Base-by-base conservation (phyloP, 2,329 filamentous ascomycete genomes). In the Calonectria pseudoreteaudii region DNA sequence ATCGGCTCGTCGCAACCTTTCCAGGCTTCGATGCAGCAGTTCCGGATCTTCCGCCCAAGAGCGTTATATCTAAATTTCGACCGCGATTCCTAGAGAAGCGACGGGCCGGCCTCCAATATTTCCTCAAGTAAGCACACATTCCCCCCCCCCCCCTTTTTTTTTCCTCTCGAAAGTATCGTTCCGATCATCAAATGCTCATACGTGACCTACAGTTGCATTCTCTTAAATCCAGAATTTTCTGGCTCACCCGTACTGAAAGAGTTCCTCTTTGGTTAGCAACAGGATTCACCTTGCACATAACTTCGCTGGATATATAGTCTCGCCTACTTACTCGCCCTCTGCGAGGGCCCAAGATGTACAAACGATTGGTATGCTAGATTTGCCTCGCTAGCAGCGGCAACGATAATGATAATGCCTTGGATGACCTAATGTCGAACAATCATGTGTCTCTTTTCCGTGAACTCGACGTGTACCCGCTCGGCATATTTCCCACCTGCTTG, bases 191-290 rank as follows among this genome's bases (percentile, higher is more conserved):
- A 20, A 38, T 44, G 36, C 80, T 78, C 23, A 82, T 66, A 53
- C 52, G 8, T 6, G 14, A 3, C 30, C 65, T 23, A 11, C 81
- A 98, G 95, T 82, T 98, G 96, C 86, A 93, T 98, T 74, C 86
- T 98, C 77, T 86, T 98, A 36, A 98, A 98, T 83, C 96, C 96
- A 0, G 95, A 98, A 84, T 98, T 98, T 82, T 94, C 95, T 41
- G 94, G 94, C 14, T 97, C 95, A n/a, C 94, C 95, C 0, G 92
- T 98, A 2, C 88, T 98, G 53, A 98, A 97, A 82, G 95, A 98
- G 72, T 98, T 98, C 82, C 88, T 98, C 66, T 97, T 98, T 83
- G 88, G 88, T 67, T 91, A 88, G 65, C 72, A 72, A 60, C 69
- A 36, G 26, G n/a, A 69, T 53, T 68, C 56, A n/a, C 66, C 47